Conservation (phyloP, 2,329 filamentous ascomycete genomes). For the Scolecobasidium constrictum region DNA sequence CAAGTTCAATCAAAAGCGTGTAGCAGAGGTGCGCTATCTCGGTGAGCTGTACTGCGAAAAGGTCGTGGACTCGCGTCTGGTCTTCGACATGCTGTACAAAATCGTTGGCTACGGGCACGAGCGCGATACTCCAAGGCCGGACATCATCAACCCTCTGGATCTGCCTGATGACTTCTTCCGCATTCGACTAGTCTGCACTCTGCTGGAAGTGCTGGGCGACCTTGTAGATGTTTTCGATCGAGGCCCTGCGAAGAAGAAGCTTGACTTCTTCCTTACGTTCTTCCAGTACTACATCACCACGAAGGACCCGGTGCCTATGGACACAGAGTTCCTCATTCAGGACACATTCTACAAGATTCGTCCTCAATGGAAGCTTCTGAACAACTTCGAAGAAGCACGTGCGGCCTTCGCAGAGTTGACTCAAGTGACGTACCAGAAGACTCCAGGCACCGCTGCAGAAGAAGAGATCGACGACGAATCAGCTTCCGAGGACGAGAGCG, state of each 20-base stretch:
- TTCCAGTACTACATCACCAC: constrained; percentile 94
- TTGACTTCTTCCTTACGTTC: constrained; percentile 94
- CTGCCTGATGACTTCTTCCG: constrained; percentile 92
- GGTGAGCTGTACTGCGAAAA: constrained; percentile 97
- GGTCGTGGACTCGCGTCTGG: constrained; percentile 86
- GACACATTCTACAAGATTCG: constrained; percentile 78
- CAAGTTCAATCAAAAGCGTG: constrained; percentile 87
- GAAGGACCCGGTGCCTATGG: constrained; percentile 86
- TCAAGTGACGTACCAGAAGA: constrained; percentile 75
- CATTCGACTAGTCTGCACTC: constrained; percentile 76
- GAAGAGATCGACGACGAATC: constrained; percentile 58
- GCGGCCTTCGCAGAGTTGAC: constrained; percentile 80
- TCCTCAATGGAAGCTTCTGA: constrained; percentile 84
- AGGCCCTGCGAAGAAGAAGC: constrained; percentile 86
- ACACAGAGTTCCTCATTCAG: constrained; percentile 92
- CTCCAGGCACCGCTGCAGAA: constrained; percentile 53
- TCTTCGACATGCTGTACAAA: constrained; percentile 92
- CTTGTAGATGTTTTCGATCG: constrained; percentile 67
- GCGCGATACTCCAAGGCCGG: constrained; percentile 69
- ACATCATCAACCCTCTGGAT: constrained; percentile 67
- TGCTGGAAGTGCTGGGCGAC: constrained; percentile 90
- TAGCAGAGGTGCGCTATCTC: constrained; percentile 93
- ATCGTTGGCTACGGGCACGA: constrained; percentile 87
- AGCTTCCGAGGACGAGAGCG: constrained; percentile 69
- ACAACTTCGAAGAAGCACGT: constrained; percentile 70